Conservation (phyloP, 2,329 filamentous ascomycete genomes). For the Xylaria sp. region DNA sequence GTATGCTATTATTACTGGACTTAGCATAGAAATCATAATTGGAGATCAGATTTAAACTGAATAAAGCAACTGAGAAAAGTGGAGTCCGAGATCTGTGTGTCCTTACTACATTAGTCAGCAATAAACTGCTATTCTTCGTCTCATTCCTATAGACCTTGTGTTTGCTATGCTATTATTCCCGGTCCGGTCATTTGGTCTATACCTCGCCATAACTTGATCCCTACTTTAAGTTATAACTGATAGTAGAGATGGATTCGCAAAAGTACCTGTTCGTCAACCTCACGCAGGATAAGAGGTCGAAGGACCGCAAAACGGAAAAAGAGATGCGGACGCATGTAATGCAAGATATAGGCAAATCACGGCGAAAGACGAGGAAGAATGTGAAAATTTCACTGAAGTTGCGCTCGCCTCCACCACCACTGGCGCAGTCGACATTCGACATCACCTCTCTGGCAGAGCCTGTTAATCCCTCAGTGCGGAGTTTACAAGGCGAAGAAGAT, state of each 20-base stretch:
- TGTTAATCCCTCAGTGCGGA: conserved; percentile 11
- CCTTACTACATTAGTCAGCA: conserved; percentile 20
- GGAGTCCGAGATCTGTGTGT: background rate
- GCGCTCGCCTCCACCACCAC: conserved; percentile 33
- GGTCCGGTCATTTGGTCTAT: background rate
- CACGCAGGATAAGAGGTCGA: conserved; percentile 34
- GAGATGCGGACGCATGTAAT: conserved; percentile 34
- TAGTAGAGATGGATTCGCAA: conserved; percentile 33
- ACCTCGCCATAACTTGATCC: conserved; percentile 7
- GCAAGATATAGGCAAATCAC: conserved; percentile 35
- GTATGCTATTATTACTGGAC: background rate
- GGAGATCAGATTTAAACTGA: background rate
- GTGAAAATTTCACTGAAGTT: conserved; percentile 27
- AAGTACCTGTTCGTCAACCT: conserved; percentile 36
- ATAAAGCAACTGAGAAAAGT: background rate
- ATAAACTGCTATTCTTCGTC: conserved; percentile 5
- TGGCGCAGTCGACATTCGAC: conserved; percentile 24
- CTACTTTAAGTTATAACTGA: conserved; percentile 18
- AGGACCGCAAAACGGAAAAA: conserved; percentile 33
- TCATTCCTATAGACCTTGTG: background rate
- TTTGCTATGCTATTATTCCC: background rate
- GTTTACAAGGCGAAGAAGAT: conserved; percentile 20
- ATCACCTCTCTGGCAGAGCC: conserved; percentile 18
- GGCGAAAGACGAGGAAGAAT: conserved; percentile 36
- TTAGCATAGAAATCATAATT: background rate